Conservation (phyloP, 108 stramenopile genomes). For the Schizochytrium sp. region DNA sequence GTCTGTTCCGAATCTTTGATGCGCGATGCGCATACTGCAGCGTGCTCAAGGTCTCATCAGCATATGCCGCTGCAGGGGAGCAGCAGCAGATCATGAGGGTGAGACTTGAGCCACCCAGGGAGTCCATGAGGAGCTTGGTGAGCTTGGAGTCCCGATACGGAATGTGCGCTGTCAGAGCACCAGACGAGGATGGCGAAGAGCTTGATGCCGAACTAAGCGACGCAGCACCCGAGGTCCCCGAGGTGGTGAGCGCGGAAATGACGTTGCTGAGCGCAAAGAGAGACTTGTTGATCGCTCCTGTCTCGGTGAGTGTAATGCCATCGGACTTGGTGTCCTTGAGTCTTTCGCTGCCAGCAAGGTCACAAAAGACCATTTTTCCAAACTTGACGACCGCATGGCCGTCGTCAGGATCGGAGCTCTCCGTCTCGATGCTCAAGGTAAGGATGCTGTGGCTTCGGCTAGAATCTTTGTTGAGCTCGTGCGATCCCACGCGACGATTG, state of each 20-base stretch:
- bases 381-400: slow-evolving; percentile 26
- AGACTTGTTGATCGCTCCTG: slow-evolving; percentile 22
- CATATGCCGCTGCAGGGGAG: slow-evolving; percentile 31
- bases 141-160: slow-evolving; percentile 50
- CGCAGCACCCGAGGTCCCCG: too few relatives aligned
- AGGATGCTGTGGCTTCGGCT: slow-evolving; percentile 35
- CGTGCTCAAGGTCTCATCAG: slow-evolving; percentile 44
- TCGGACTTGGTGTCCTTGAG: slow-evolving; percentile 29
- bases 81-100: slow-evolving; percentile 49
- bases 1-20: slow-evolving; percentile 35
- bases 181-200: neutral
- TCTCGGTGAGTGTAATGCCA: slow-evolving; percentile 18
- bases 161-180: neutral
- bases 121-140: slow-evolving; percentile 46
- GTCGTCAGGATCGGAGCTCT: slow-evolving; percentile 27
- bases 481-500: slow-evolving; percentile 33
- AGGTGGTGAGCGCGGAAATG: neutral
- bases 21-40: slow-evolving; percentile 44
- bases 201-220: neutral
- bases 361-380: slow-evolving; percentile 30
- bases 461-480: slow-evolving; percentile 39
- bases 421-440: slow-evolving; percentile 19
- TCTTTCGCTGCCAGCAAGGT: slow-evolving; percentile 44
- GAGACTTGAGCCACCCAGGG: slow-evolving; percentile 37
- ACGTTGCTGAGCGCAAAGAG: slow-evolving; percentile 18